These are phyloP conservation scores for Cenchrus purpureus DNA, from an alignment of 176 grass and related monocot species.

Conservation along the genomic window DNA sequence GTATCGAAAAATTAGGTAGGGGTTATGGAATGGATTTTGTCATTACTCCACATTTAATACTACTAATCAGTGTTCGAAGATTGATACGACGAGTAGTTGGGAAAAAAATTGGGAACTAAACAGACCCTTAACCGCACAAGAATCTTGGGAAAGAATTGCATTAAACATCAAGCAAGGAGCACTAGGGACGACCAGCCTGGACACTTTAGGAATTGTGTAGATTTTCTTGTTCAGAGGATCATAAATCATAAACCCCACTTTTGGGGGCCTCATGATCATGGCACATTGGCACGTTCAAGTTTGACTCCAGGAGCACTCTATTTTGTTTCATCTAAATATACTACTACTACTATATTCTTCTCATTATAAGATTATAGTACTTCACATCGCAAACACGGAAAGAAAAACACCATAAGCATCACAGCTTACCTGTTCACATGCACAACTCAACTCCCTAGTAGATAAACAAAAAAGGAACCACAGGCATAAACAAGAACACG, in stretches of 20 bases:
- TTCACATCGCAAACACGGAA: not conserved
- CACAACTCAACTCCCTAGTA: conserved; percentile 47
- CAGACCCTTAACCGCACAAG: not conserved
- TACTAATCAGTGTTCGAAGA: too few species aligned
- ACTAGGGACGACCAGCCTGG: not conserved
- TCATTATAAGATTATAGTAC: not conserved
- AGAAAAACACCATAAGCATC: conserved; percentile 27
- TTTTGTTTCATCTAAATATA: conserved; percentile 3
- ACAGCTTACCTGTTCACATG: conserved; percentile 50
- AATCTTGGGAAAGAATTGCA: not conserved
- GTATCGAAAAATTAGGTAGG: too few species aligned
- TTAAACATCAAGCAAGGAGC: not conserved
- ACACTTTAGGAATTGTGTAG: not conserved
- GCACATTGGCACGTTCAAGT: conserved; percentile 8
- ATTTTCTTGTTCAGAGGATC: not conserved
- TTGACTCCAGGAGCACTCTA: conserved; percentile 21
- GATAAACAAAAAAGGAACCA: conserved; percentile 28
- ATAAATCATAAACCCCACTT: not conserved
- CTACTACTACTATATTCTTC: conserved; percentile 1
- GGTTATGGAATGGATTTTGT: too few species aligned
- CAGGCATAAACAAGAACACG: conserved; percentile 28
- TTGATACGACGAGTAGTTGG: too few species aligned
- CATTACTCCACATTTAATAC: too few species aligned
- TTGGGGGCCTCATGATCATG: conserved; percentile 6
- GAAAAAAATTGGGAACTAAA: too few species aligned